Evolutionary conservation across 805 yeast genomes (phyloP).

Genomic region (Osmozyma mogii): DNA sequence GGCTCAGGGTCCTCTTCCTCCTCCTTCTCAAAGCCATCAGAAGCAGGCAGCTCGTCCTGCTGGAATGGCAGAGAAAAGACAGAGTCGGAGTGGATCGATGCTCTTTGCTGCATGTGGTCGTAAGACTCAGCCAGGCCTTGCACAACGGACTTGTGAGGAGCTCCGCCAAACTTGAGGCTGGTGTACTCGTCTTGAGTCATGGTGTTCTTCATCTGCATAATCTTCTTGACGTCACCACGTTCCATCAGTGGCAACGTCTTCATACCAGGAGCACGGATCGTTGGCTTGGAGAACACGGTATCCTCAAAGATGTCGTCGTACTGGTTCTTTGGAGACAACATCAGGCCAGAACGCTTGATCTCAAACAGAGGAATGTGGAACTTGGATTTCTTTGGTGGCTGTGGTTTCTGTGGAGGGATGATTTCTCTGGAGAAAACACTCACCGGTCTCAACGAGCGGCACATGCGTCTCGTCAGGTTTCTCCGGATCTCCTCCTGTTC

Average conservation of each 20-base stretch:
- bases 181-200: slow-evolving; percentile 35
- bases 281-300: slow-evolving; percentile 17
- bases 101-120: slow-evolving; percentile 8
- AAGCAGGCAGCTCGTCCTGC: no score
- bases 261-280: slow-evolving; percentile 39
- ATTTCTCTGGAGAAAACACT: neutral
- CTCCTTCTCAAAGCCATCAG: neutral
- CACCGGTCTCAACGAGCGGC: neutral
- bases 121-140: slow-evolving; percentile 13
- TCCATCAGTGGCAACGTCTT: slow-evolving; percentile 44
- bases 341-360: slow-evolving; percentile 29
- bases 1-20: slow-evolving; percentile 24
- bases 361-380: slow-evolving; percentile 37
- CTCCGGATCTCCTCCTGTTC: no score
- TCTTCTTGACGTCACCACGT: slow-evolving; percentile 34
- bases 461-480: no score
- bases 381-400: slow-evolving; percentile 13
- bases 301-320: slow-evolving; percentile 35
- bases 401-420: neutral
- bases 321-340: slow-evolving; percentile 27
- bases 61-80: slow-evolving; percentile 5
- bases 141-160: slow-evolving; percentile 9
- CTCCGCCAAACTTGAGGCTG: slow-evolving; percentile 23
- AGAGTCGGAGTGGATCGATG: slow-evolving; percentile 11
- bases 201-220: slow-evolving; percentile 24